These are phyloP conservation scores for Myxozyma kluyveri DNA, from an alignment of 805 yeast genomes.

Conservation along the genomic window DNA sequence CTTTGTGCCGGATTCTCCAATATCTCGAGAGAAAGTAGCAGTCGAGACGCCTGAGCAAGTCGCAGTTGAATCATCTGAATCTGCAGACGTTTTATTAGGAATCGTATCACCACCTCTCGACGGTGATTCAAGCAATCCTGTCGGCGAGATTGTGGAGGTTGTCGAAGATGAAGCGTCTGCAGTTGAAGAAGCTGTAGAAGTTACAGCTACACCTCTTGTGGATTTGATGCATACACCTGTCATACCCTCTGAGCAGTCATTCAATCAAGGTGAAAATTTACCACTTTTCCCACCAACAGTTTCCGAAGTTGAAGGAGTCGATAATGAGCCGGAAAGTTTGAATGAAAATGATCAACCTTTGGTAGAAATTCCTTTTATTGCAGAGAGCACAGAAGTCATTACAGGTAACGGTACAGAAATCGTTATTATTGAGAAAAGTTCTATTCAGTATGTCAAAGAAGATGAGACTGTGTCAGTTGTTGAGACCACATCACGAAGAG, in stretches of 20 bases:
- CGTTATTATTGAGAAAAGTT: not conserved
- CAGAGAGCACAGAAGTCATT: not conserved
- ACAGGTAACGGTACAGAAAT: too few relatives aligned
- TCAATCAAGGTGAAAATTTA: too few relatives aligned
- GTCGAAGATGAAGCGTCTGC: not conserved
- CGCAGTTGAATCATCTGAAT: too few relatives aligned
- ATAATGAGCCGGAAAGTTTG: constrained; percentile 1
- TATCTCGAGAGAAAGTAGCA: too few relatives aligned
- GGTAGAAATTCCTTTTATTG: constrained; percentile 2
- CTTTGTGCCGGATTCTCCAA: too few relatives aligned
- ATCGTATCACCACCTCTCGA: too few relatives aligned
- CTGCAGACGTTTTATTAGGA: too few relatives aligned
- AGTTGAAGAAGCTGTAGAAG: not conserved
- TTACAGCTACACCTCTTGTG: not conserved
- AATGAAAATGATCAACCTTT: constrained; percentile 6
- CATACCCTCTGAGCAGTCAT: too few relatives aligned
- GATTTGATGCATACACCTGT: too few relatives aligned
- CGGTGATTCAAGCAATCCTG: not conserved
- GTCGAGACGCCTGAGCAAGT: too few relatives aligned
- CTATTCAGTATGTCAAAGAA: constrained; percentile 3
- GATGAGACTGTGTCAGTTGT: not conserved
- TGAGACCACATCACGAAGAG: too few relatives aligned
- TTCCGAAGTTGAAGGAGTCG: constrained; percentile 6
- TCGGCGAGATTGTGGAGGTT: not conserved
- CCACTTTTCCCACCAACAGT: not conserved